A percentile compares a stretch with the other conserved stretches of the same genome.
These are phyloP conservation scores for Monotropa hypopitys DNA, from an alignment of 179 eudicot genomes.

Conservation along the genomic window DNA sequence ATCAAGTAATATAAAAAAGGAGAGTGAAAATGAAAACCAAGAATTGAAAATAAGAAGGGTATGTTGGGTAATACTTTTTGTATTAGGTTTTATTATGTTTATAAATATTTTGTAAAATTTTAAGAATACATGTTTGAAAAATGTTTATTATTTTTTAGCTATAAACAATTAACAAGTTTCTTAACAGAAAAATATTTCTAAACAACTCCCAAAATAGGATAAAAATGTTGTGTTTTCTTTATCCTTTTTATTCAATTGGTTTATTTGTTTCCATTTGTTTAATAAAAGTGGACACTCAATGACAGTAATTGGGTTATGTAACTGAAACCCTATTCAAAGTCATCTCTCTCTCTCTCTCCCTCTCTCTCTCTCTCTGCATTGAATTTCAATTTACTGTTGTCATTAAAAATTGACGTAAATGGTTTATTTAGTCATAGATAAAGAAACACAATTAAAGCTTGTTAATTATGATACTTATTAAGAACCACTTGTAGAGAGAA, in stretches of 20 bases:
- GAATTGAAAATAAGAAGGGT: no score
- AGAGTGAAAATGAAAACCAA: no score
- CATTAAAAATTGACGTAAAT: slow-evolving; percentile 8
- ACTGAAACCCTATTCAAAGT: slow-evolving; percentile 4
- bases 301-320: slow-evolving; percentile 3
- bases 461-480: slow-evolving; percentile 3
- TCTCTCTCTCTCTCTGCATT: slow-evolving; percentile 6
- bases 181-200: background rate
- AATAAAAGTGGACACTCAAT: background rate
- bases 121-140: no score
- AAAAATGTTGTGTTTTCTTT: background rate
- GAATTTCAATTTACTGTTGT: background rate
- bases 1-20: no score
- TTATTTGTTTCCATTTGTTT: background rate
- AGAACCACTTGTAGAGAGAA: background rate
- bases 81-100: background rate
- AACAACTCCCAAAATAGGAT: background rate
- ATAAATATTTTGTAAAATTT: background rate
- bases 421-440: slow-evolving; percentile 10
- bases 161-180: background rate
- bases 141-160: no score
- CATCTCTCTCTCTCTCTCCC: background rate
- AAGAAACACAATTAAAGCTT: slow-evolving; percentile 9
- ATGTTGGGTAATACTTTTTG: background rate
- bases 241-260: background rate